Conservation (phyloP, 2,329 filamentous ascomycete genomes). For the Pseudogymnoascus sp. region DNA sequence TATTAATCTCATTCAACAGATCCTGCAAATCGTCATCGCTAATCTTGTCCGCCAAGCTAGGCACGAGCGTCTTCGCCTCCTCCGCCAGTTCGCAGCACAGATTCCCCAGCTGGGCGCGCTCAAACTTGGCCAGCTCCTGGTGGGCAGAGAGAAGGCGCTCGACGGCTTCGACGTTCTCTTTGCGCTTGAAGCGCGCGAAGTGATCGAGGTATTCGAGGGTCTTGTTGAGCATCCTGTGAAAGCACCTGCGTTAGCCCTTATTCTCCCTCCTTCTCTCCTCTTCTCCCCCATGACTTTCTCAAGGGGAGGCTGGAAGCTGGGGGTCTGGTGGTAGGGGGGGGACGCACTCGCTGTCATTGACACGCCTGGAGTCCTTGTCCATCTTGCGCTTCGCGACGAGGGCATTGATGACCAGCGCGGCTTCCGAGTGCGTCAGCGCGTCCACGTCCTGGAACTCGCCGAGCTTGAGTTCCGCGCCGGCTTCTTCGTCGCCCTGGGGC, state of each 20-base stretch:
- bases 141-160: slow-evolving; percentile 76
- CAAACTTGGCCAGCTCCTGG: slow-evolving; percentile 78
- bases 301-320: background rate
- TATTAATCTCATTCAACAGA: slow-evolving; percentile 82
- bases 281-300: background rate
- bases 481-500: slow-evolving; percentile 77
- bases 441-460: slow-evolving; percentile 92
- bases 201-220: slow-evolving; percentile 89
- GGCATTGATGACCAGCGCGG: slow-evolving; percentile 83
- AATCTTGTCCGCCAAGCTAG: slow-evolving; percentile 82
- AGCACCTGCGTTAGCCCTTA: background rate
- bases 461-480: slow-evolving; percentile 69
- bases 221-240: slow-evolving; percentile 64
- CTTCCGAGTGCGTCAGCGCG: slow-evolving; percentile 86
- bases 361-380: slow-evolving; percentile 58
- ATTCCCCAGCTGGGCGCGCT: slow-evolving; percentile 89
- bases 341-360: slow-evolving; percentile 74
- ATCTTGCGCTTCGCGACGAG: slow-evolving; percentile 73
- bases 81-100: slow-evolving; percentile 88
- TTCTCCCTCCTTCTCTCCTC: background rate
- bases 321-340: background rate
- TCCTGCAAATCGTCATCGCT: slow-evolving; percentile 80
- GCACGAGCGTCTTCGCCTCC: slow-evolving; percentile 93
- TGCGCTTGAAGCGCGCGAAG: slow-evolving; percentile 92
- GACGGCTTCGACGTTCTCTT: slow-evolving; percentile 90